Percentiles rank a stretch among this genome's conserved stretches.
Evolutionary conservation across 2,329 filamentous ascomycete genomes (phyloP).

Genomic region (Fusarium luffae): DNA sequence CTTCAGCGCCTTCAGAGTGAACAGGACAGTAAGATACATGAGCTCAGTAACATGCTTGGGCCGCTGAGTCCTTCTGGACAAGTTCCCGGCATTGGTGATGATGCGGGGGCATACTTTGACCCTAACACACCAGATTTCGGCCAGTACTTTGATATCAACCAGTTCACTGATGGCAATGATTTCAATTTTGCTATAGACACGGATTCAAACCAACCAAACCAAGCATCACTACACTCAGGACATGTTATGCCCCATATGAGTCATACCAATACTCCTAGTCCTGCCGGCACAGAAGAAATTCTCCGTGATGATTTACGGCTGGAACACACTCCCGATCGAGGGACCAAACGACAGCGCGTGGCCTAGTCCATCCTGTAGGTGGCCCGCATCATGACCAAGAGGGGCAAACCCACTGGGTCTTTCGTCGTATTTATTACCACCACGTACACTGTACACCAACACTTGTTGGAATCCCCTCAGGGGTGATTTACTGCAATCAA

Average conservation of each 20-base stretch:
- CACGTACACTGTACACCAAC: neutral
- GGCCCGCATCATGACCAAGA: neutral
- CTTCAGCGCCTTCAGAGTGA: slow-evolving; percentile 82
- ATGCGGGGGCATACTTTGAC: slow-evolving; percentile 53
- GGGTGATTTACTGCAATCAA: neutral
- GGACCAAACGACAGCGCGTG: slow-evolving; percentile 54
- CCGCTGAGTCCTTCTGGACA: slow-evolving; percentile 83
- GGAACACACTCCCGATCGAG: slow-evolving; percentile 43
- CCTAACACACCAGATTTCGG: slow-evolving; percentile 59
- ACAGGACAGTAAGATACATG: slow-evolving; percentile 80
- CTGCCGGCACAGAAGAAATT: slow-evolving; percentile 64
- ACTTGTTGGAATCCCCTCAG: neutral
- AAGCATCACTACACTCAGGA: slow-evolving; percentile 49
- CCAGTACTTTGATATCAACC: slow-evolving; percentile 61
- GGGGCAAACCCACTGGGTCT: neutral
- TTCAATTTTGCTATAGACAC: slow-evolving; percentile 64
- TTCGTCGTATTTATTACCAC: slow-evolving; percentile 14
- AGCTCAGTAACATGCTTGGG: slow-evolving; percentile 77
- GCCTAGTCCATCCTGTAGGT: slow-evolving; percentile 34
- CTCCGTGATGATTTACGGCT: slow-evolving; percentile 54
- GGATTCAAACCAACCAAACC: slow-evolving; percentile 42
- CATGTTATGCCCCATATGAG: slow-evolving; percentile 16
- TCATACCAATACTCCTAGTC: slow-evolving; percentile 56
- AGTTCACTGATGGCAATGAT: slow-evolving; percentile 59
- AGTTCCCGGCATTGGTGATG: slow-evolving; percentile 75